Evolutionary conservation across 2,329 filamentous ascomycete genomes (phyloP).

Genomic region (Rutstroemia sp.): DNA sequence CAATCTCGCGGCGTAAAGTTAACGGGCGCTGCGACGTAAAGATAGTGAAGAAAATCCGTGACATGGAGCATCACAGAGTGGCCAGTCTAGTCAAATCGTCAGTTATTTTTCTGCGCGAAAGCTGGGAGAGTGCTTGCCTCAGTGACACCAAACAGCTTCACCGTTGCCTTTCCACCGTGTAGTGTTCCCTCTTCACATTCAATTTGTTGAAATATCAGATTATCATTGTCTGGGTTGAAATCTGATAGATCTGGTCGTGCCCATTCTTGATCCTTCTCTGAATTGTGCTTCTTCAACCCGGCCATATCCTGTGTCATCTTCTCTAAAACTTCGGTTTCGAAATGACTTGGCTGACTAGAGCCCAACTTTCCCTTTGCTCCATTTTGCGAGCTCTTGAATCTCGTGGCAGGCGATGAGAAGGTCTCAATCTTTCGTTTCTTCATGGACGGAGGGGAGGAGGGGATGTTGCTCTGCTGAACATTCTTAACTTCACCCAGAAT

Average conservation of each 20-base stretch:
- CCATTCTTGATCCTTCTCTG: slow-evolving; percentile 94
- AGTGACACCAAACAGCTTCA: slow-evolving; percentile 93
- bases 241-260: slow-evolving; percentile 54
- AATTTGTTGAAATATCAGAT: slow-evolving; percentile 88
- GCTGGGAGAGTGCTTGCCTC: slow-evolving; percentile 41
- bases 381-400: slow-evolving; percentile 57
- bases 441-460: slow-evolving; percentile 41
- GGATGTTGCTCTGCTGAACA: slow-evolving; percentile 42
- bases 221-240: slow-evolving; percentile 58
- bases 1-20: slow-evolving; percentile 75
- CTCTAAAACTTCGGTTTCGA: slow-evolving; percentile 90
- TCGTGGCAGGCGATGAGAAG: slow-evolving; percentile 43
- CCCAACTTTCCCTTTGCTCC: slow-evolving; percentile 53
- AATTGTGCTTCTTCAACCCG: slow-evolving; percentile 75
- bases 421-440: slow-evolving; percentile 83
- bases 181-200: slow-evolving; percentile 87
- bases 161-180: slow-evolving; percentile 64
- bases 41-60: slow-evolving; percentile 91
- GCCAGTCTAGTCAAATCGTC: slow-evolving; percentile 43
- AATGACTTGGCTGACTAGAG: slow-evolving; percentile 76
- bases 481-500: slow-evolving; percentile 62
- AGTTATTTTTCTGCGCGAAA: slow-evolving; percentile 7
- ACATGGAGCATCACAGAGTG: slow-evolving; percentile 94
- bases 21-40: slow-evolving; percentile 84
- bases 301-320: slow-evolving; percentile 92